Evolutionary conservation across 129 eudicot species (phyloP).

Genomic region (Artemisia tridentata): DNA sequence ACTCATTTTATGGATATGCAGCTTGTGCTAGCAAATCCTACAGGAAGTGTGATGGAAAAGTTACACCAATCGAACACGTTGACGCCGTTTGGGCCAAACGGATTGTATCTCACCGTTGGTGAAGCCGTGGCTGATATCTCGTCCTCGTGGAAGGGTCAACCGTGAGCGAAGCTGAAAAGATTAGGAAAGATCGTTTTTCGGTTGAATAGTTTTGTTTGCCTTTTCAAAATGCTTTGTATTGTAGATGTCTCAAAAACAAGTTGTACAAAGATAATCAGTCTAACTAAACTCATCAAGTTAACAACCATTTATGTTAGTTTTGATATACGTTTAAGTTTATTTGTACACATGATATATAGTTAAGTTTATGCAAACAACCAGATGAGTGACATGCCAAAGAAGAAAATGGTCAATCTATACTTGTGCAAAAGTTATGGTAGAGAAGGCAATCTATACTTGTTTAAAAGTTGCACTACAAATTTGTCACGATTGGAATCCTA

Average conservation of each 20-base stretch:
- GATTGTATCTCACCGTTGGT: slow-evolving; percentile 32
- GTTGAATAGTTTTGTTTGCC: not conserved
- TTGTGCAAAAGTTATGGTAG: too few species aligned
- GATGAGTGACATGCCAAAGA: too few species aligned
- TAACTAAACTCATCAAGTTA: not conserved
- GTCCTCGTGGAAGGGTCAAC: slow-evolving; percentile 20
- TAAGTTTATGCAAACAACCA: too few species aligned
- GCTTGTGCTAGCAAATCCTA: slow-evolving; percentile 47
- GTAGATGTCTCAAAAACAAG: not conserved
- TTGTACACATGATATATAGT: too few species aligned
- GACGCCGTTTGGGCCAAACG: slow-evolving; percentile 21
- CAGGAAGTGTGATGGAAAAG: slow-evolving; percentile 44
- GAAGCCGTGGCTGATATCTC: slow-evolving; percentile 42
- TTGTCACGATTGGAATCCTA: too few species aligned
- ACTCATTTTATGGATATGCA: slow-evolving; percentile 10
- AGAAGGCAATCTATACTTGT: too few species aligned
- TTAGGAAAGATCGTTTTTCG: not conserved
- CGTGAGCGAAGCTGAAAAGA: not conserved
- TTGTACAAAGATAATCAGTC: not conserved
- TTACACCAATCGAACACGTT: slow-evolving; percentile 33
- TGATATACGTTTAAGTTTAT: too few species aligned
- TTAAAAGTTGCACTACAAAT: too few species aligned
- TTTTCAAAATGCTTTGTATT: not conserved
- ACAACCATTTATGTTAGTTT: not conserved
- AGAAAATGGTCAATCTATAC: too few species aligned